Evolutionary conservation across 257 asterid genomes (phyloP).

Genomic region (Salvia splendens): DNA sequence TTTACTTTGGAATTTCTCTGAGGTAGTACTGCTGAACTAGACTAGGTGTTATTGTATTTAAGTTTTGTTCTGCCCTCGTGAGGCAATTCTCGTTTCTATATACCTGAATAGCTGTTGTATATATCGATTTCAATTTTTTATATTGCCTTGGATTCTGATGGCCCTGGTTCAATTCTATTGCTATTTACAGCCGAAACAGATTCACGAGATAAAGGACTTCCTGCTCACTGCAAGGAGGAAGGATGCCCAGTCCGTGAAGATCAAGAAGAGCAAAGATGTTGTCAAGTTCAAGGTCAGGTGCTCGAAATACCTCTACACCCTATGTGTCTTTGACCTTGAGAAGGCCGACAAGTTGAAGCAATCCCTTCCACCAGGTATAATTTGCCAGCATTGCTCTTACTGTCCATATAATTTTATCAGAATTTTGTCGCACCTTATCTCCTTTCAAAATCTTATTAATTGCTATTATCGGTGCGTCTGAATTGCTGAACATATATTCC

Average conservation of each 20-base stretch:
- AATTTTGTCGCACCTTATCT: no score
- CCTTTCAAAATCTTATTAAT: not conserved
- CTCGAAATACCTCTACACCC: constrained; percentile 50
- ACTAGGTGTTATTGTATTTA: no score
- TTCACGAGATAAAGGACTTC: constrained; percentile 53
- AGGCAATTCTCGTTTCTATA: no score
- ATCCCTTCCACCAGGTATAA: constrained; percentile 49
- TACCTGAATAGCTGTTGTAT: not conserved
- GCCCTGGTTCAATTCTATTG: not conserved
- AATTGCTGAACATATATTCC: no score
- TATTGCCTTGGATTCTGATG: not conserved
- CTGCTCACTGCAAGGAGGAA: constrained; percentile 51
- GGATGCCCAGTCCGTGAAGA: constrained; percentile 51
- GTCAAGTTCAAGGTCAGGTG: constrained; percentile 53
- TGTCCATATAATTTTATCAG: no score
- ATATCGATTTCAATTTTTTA: no score
- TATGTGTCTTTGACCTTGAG: constrained; percentile 48
- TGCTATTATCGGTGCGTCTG: not conserved
- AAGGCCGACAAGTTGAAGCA: constrained; percentile 55
- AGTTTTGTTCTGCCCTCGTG: no score
- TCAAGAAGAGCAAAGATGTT: constrained; percentile 49
- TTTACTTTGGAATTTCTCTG: no score
- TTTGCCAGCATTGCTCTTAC: no score
- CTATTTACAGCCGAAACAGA: constrained; percentile 46
- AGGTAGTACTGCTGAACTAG: no score